Conservation (phyloP, 768 basidiomycete species). For the Hygrophoropsis aurantiaca region DNA sequence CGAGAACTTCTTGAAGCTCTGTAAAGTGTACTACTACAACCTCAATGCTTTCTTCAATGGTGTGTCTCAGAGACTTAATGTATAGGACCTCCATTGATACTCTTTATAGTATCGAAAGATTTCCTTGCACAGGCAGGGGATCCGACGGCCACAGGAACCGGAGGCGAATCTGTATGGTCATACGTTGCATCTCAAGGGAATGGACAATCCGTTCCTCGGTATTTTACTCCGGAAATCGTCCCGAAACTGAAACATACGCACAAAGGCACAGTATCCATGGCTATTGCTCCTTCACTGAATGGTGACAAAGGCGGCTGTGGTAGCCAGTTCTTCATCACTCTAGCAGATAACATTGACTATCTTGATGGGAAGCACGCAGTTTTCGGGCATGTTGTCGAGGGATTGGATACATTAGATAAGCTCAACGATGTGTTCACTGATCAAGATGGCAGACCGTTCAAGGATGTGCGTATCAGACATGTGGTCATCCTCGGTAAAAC, state of each 20-base stretch:
- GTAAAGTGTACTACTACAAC: conserved; percentile 97
- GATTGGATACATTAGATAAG: conserved; percentile 87
- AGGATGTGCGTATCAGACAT: conserved; percentile 93
- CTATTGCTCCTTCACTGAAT: conserved; percentile 80
- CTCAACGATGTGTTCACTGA: conserved; percentile 91
- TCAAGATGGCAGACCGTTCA: conserved; percentile 85
- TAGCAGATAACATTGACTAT: conserved; percentile 89
- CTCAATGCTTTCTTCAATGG: conserved; percentile 98
- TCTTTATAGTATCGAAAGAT: conserved; percentile 84
- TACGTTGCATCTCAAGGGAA: conserved; percentile 52
- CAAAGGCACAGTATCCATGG: conserved; percentile 96
- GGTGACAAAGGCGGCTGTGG: conserved; percentile 79
- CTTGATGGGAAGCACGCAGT: conserved; percentile 93
- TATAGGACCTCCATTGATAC: neutral
- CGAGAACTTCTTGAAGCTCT: conserved; percentile 96
- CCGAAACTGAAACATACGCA: conserved; percentile 80
- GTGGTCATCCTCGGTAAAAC: conserved; percentile 87
- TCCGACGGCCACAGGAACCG: conserved; percentile 90
- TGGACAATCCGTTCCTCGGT: conserved; percentile 52
- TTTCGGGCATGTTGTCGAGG: conserved; percentile 95
- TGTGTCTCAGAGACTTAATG: conserved; percentile 36
- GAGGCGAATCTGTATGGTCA: conserved; percentile 90
- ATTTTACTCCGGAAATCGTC: conserved; percentile 83
- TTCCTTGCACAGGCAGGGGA: conserved; percentile 98
- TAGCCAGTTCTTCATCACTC: conserved; percentile 95